A percentile compares a stretch with the other conserved stretches of the same genome.
Conservation (phyloP, 2,329 filamentous ascomycete genomes). For the Lecanicillium sp. region DNA sequence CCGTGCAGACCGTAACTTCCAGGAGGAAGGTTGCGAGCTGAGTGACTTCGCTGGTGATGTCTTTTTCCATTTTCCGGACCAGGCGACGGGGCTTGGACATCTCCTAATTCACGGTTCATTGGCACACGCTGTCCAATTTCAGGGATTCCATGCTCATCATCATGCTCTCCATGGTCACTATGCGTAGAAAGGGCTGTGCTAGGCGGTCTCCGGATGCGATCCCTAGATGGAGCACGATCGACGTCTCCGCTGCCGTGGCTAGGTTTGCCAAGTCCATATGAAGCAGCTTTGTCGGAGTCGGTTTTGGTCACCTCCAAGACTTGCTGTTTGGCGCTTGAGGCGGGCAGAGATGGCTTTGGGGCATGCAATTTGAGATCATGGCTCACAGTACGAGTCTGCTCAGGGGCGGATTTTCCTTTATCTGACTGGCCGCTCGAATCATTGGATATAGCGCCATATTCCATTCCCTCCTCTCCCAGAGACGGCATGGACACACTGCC, state of each 20-base stretch:
- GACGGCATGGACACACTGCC: constrained; percentile 76
- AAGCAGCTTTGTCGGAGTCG: constrained; percentile 77
- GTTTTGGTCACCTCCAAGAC: constrained; percentile 82
- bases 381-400: constrained; percentile 70
- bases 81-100: constrained; percentile 90
- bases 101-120: constrained; percentile 85
- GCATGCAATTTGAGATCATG: constrained; percentile 81
- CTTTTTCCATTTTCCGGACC: constrained; percentile 33
- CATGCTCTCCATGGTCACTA: constrained; percentile 42
- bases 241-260: constrained; percentile 51
- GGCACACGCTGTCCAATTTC: constrained; percentile 89
- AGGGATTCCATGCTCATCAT: constrained; percentile 81
- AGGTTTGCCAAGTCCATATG: constrained; percentile 72
- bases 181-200: constrained; percentile 48
- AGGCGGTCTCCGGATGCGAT: constrained; percentile 56
- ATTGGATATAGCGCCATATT: constrained; percentile 62
- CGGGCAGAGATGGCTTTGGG: constrained; percentile 78
- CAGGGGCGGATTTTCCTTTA: constrained; percentile 37
- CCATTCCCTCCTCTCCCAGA: constrained; percentile 80
- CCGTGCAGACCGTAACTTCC: constrained; percentile 92
- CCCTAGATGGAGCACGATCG: constrained; percentile 30
- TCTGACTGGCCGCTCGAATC: constrained; percentile 28
- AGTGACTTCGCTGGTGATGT: constrained; percentile 63
- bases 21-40: constrained; percentile 63
- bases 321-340: constrained; percentile 71